phyloP scores from a whole-genome alignment of 1,284 basidiomycete genomes.

The Puccinia novopanici region DNA sequence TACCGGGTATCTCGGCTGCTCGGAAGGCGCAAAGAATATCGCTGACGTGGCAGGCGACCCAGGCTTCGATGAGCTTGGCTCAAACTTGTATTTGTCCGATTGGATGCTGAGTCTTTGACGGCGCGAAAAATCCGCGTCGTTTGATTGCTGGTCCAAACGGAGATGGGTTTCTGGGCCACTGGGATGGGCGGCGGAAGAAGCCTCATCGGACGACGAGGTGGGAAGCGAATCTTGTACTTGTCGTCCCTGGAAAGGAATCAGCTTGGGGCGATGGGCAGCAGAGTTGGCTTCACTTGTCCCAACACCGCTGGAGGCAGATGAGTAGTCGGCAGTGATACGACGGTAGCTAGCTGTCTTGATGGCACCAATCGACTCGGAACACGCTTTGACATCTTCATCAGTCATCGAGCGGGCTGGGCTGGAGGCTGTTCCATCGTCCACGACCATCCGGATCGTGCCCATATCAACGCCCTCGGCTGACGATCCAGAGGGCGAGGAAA shows the following conservation, averaged over 20 bases:
- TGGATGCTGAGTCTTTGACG: constrained; percentile 34
- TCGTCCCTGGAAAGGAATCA: constrained; percentile 41
- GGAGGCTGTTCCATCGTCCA: constrained; percentile 20
- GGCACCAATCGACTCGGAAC: constrained; percentile 44
- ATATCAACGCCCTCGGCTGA: constrained; percentile 35
- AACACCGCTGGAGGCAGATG: constrained; percentile 23
- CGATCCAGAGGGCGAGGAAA: constrained; percentile 11
- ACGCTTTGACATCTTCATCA: constrained; percentile 37
- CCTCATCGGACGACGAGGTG: constrained; percentile 8
- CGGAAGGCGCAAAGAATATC: constrained; percentile 48
- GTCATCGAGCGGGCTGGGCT: constrained; percentile 15
- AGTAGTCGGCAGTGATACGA: constrained; percentile 35
- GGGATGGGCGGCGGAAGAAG: neutral
- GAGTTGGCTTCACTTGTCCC: constrained; percentile 22
- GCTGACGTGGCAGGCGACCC: constrained; percentile 41
- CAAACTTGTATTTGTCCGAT: constrained; percentile 32
- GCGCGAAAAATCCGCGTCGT: constrained; percentile 9
- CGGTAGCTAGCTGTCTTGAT: constrained; percentile 44
- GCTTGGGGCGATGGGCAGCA: constrained; percentile 23
- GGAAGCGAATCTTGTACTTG: neutral
- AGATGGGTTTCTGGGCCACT: neutral
- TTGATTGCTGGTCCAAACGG: neutral
- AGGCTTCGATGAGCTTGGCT: constrained; percentile 12
- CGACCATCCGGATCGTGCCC: constrained; percentile 45
- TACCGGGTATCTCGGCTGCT: neutral